Percentiles rank a stretch among this genome's conserved stretches.
phyloP scores from a whole-genome alignment of 2,329 filamentous ascomycete species.

The Juglanconis sp. region DNA sequence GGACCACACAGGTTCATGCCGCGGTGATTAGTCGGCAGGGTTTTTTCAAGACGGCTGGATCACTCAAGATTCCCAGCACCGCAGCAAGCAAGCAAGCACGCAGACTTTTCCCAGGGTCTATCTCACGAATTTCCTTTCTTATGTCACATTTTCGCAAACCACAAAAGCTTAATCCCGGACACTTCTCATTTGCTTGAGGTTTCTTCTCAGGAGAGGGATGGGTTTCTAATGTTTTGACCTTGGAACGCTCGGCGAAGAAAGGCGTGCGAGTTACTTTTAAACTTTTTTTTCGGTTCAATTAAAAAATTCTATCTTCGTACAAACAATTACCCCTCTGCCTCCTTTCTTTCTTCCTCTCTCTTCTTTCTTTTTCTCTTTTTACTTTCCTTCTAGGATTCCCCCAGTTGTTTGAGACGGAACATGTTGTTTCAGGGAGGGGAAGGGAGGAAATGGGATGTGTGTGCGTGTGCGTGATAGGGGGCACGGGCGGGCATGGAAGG shows the following conservation, averaged over 20 bases:
- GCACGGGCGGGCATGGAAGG: no score
- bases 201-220: conserved; percentile 9
- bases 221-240: conserved; percentile 7
- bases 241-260: background rate
- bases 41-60: background rate
- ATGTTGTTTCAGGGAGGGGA: background rate
- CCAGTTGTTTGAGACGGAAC: background rate
- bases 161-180: background rate
- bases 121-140: conserved; percentile 11
- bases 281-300: background rate
- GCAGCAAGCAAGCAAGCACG: background rate
- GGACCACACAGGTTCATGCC: background rate
- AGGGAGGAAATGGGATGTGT: no score
- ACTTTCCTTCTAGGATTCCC: conserved; percentile 16
- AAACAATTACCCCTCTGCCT: background rate
- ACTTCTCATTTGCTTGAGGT: conserved; percentile 10
- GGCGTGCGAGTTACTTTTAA: background rate
- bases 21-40: background rate
- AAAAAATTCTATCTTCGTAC: background rate
- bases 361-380: no score
- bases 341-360: no score
- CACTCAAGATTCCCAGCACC: background rate
- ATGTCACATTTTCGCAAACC: background rate
- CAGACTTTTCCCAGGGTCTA: background rate
- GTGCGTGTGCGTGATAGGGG: no score